Evolutionary conservation across 495 filamentous ascomycete species (phyloP).

Genomic region (Hyphodiscus hymeniophilus): DNA sequence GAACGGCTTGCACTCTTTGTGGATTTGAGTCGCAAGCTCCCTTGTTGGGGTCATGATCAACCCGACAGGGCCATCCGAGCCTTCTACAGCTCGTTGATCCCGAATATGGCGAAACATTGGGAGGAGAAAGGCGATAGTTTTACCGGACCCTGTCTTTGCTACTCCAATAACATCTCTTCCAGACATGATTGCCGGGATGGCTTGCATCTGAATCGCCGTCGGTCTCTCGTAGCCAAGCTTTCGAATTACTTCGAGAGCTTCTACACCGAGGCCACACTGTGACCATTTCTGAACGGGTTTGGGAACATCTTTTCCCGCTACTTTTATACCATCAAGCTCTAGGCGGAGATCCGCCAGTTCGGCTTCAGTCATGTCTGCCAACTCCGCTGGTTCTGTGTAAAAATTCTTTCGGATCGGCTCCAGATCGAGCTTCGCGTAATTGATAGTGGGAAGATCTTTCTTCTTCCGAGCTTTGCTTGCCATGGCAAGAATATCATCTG

Average conservation of each 20-base stretch:
- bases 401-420: conserved; percentile 87
- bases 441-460: conserved; percentile 81
- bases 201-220: conserved; percentile 91
- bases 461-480: conserved; percentile 86
- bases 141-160: conserved; percentile 98
- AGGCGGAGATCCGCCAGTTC: conserved; percentile 74
- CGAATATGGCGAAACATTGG: conserved; percentile 98
- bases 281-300: conserved; percentile 96
- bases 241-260: conserved; percentile 81
- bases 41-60: conserved; percentile 92
- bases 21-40: conserved; percentile 91
- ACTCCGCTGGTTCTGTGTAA: conserved; percentile 81
- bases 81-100: conserved; percentile 77
- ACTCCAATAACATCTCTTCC: conserved; percentile 94
- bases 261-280: conserved; percentile 81
- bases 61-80: conserved; percentile 78
- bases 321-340: conserved; percentile 93
- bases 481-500: conserved; percentile 80
- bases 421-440: conserved; percentile 80
- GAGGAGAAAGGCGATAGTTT: conserved; percentile 89
- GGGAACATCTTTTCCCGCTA: conserved; percentile 73
- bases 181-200: conserved; percentile 91
- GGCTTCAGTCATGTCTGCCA: conserved; percentile 76
- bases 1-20: conserved; percentile 89
- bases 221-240: conserved; percentile 79